Evolutionary conservation across 2,329 filamentous ascomycete genomes (phyloP), one percentile per base, ranked within the genome.

Genomic region (Nigrospora oryzae): DNA sequence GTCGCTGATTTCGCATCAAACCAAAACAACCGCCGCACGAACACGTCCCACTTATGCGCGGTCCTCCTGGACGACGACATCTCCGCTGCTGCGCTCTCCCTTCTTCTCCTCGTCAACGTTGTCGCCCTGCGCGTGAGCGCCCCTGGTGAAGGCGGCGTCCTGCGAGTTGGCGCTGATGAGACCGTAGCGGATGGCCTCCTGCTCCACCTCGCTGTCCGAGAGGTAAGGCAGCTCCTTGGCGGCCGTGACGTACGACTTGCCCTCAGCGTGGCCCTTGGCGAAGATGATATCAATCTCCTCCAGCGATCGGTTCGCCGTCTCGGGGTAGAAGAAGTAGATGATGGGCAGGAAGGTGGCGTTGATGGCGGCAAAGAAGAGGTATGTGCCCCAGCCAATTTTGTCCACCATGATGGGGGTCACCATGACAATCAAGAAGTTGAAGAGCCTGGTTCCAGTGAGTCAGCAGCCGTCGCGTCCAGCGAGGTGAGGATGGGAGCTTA

Each of bases 361-460:
- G 39, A 73, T 69, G n/a, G 66, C 49, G 32, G 63, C 63, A 53
- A 73, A 70, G 46, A 74, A 64, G n/a, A 73, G 38, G 52, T 65
- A 53, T 0, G 74, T 69, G 42, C 74, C 74, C 61, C 70, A 80
- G 13, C 68, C 68, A 8, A 71, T 81, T 45, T 75, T 74, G 50
- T 74, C 63, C 10, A 86, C 72, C 16, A 85, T 71, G 2, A 81
- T 73, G 0, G 81, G 83, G 0, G 80, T 84, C 40, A 84, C 74
- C 55, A 85, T 73, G 38, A 83, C 80, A 44, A 71, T 63, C 45
- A 70, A 70, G 54, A 75, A 74, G 57, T 67, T 67, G 51, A 61
- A 65, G 10, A 66, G 60, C 71, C 83, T 36, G 10, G 16, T 6
- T 19, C 8, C 19, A 16, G 13, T 14, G 8, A 16, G 37, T 39